Conservation (phyloP, 148 eudicot genomes). For the Suaeda aralocaspica region DNA sequence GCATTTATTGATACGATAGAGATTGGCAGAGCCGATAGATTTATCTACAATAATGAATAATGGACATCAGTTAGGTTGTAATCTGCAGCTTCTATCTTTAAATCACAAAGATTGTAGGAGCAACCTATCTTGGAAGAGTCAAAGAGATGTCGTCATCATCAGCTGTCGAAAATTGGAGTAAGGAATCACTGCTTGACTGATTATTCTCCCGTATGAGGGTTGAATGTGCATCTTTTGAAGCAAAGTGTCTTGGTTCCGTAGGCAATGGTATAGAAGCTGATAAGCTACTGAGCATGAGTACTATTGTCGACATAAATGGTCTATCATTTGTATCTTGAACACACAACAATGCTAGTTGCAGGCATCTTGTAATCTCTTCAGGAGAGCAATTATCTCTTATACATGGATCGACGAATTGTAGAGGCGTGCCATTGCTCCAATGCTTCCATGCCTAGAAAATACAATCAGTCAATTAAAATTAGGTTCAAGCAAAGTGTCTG, state of each 20-base stretch:
- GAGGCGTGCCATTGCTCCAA: background rate
- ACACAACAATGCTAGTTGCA: background rate
- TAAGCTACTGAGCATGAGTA: background rate
- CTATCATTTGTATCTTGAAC: background rate
- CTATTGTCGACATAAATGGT: background rate
- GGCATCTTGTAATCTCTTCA: background rate
- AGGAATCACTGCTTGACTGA: background rate
- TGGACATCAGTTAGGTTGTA: too few species aligned
- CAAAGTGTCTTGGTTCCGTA: background rate
- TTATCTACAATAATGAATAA: too few species aligned
- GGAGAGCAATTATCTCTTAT: background rate
- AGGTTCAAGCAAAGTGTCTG: too few species aligned
- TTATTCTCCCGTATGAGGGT: background rate
- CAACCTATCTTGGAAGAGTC: background rate
- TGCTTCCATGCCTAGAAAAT: background rate
- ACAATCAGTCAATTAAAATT: too few species aligned
- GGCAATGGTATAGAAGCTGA: background rate
- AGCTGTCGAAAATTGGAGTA: background rate
- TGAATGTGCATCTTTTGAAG: too few species aligned
- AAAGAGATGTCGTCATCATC: background rate
- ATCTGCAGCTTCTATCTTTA: too few species aligned
- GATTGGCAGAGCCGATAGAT: too few species aligned
- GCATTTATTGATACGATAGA: too few species aligned
- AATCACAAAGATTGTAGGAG: too few species aligned
- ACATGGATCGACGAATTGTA: background rate